A percentile compares a stretch with the other conserved stretches of the same genome.
phyloP scores from a whole-genome alignment of 805 yeast species.

The Naumovozyma castellii region DNA sequence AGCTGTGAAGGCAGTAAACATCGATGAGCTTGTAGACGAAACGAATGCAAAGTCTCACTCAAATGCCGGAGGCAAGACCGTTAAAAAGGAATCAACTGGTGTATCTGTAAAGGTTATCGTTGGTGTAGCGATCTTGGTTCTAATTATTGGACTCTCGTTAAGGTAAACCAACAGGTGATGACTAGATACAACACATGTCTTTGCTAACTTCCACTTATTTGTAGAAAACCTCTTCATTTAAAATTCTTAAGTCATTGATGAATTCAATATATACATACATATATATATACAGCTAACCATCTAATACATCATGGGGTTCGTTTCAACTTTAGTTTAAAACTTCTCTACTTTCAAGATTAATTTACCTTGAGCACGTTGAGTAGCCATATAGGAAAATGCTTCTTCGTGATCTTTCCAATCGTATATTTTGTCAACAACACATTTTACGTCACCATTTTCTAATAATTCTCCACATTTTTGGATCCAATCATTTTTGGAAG shows the following conservation, averaged over 20 bases:
- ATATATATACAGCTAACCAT: no score
- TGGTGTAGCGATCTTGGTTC: not conserved
- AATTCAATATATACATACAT: no score
- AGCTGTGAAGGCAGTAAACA: not conserved
- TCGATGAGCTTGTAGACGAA: not conserved
- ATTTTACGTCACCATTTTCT: slow-evolving; percentile 37
- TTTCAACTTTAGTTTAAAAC: slow-evolving; percentile 20
- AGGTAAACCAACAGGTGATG: not conserved
- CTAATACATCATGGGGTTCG: no score
- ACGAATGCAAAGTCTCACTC: no score
- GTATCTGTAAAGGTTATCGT: not conserved
- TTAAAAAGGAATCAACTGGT: no score
- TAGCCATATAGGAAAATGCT: slow-evolving; percentile 45
- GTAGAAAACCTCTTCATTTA: no score
- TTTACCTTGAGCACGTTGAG: slow-evolving; percentile 58
- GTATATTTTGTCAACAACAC: slow-evolving; percentile 47
- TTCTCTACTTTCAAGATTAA: slow-evolving; percentile 42
- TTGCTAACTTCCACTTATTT: no score
- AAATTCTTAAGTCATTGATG: no score
- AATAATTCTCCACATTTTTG: slow-evolving; percentile 37
- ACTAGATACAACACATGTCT: not conserved
- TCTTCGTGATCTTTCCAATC: slow-evolving; percentile 44
- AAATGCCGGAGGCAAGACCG: no score
- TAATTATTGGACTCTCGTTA: not conserved
- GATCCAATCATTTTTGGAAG: slow-evolving; percentile 33